Evolutionary conservation across 1,284 basidiomycete species (phyloP), one percentile per base, ranked within the genome.

Genomic region (Papiliotrema nemorosa): DNA sequence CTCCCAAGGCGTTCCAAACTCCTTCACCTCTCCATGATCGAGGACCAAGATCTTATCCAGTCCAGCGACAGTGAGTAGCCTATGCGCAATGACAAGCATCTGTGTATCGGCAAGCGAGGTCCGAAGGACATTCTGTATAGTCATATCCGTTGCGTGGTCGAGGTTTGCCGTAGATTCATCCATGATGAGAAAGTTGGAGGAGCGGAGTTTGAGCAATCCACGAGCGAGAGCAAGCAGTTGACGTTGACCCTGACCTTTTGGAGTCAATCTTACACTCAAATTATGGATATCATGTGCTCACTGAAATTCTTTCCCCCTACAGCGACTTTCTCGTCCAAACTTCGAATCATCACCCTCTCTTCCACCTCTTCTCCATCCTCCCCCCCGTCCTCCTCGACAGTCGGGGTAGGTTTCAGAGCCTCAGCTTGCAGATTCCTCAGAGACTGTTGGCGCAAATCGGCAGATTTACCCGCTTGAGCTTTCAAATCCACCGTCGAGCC

Each of bases 191-290:
- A 81, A 77, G 22, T 70, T 74, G 16, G 76, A 78, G 22, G 71
- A 59, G 25, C 66, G 65, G 26, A 75, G 66, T 55, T 80, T 78
- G 47, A 81, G 73, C 45, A 81, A 65, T 3, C 79, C 80, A 16
- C 80, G 70, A 1, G 80, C 80, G 16, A 81, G 69, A 3, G 79
- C 78, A 0, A 81, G 69, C 1, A 81, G 74, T 62, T 81, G 80
- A 21, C 79, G 67, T 60, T 81, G 79, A 9, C 79, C 79, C n/a
- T 78, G 61, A 77, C 78, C 70, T 80, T 75, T 44, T 9, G 22
- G 9, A 9, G 24, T 25, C 13, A 31, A 13, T 12, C 26, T 27
- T 20, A 25, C 6, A 33, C 9, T 16, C 9, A 20, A 24, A 18
- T 24, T 20, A n/a, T n/a, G n/a, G n/a, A n/a, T n/a, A n/a, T n/a